Conservation (phyloP, 345 rosid species). For the Carallia brachiata region DNA sequence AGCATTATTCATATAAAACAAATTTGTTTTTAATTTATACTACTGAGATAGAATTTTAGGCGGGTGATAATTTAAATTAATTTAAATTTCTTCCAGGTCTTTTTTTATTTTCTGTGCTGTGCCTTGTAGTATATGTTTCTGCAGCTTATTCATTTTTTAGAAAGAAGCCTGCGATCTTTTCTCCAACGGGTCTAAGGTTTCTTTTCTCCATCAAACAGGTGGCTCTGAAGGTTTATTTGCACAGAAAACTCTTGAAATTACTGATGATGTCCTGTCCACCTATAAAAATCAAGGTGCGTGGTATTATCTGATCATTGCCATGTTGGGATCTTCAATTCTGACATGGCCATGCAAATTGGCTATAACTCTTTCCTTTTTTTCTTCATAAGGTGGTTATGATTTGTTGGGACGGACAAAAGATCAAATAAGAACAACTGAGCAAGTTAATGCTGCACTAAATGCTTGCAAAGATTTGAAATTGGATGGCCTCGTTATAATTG, state of each 20-base stretch:
- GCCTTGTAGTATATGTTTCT: no score
- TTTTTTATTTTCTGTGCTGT: no score
- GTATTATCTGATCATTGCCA: conserved; percentile 9
- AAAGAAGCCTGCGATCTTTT: not conserved
- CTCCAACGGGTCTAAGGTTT: not conserved
- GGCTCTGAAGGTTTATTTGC: conserved; percentile 98
- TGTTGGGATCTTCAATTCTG: conserved; percentile 15
- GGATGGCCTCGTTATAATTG: conserved; percentile 95
- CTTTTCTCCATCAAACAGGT: conserved; percentile 41
- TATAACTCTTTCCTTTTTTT: conserved; percentile 11
- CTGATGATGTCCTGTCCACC: conserved; percentile 69
- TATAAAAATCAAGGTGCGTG: conserved; percentile 93
- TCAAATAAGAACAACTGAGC: conserved; percentile 96
- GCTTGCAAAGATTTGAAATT: conserved; percentile 84
- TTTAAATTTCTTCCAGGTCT: no score
- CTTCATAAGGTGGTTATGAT: conserved; percentile 82
- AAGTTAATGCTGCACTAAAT: conserved; percentile 77
- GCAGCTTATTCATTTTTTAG: no score
- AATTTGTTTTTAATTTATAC: no score
- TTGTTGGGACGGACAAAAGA: conserved; percentile 94
- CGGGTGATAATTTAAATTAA: no score
- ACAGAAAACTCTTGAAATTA: conserved; percentile 82
- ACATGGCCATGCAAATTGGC: conserved; percentile 11
- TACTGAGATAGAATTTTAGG: no score
- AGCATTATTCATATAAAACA: no score